These are phyloP conservation scores for Phialocephala subalpina DNA, from an alignment of 2,329 filamentous ascomycete species.

Conservation along the genomic window DNA sequence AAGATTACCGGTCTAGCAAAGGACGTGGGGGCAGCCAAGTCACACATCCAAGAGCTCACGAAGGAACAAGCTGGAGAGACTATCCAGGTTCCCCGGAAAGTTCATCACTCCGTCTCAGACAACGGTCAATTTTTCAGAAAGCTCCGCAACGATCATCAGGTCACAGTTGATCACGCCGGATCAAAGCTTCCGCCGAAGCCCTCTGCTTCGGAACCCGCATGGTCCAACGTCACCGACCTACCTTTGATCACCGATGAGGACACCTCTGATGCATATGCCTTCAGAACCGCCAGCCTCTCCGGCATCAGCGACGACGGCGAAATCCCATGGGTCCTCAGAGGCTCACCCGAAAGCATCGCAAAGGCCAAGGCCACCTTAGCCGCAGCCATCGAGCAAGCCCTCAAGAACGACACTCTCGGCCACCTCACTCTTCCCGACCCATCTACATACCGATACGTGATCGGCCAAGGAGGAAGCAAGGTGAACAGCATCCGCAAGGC, in stretches of 20 bases:
- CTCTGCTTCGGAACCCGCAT: constrained; percentile 49
- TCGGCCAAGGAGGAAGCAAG: constrained; percentile 87
- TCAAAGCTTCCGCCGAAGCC: constrained; percentile 78
- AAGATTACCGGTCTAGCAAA: constrained; percentile 83
- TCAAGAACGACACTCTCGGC: constrained; percentile 76
- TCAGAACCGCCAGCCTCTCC: constrained; percentile 76
- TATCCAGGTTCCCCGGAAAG: constrained; percentile 79
- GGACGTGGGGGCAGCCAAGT: constrained; percentile 85
- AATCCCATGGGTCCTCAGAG: constrained; percentile 90
- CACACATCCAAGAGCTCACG: constrained; percentile 79
- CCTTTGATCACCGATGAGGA: constrained; percentile 94
- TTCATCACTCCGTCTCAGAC: constrained; percentile 87
- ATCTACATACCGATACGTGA: constrained; percentile 86
- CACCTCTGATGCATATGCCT: constrained; percentile 75
- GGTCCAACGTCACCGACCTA: constrained; percentile 65
- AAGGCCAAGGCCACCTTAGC: constrained; percentile 82
- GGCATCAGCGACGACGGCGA: constrained; percentile 65
- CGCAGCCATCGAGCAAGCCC: constrained; percentile 75
- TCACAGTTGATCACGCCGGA: constrained; percentile 91
- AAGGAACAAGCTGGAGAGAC: constrained; percentile 91
- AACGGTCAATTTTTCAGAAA: constrained; percentile 94
- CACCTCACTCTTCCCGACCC: constrained; percentile 90
- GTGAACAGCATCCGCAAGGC: constrained; percentile 93
- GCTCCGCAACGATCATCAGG: constrained; percentile 83
- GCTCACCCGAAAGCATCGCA: constrained; percentile 77